These are phyloP conservation scores for Xylogone sp. DNA, from an alignment of 2,329 filamentous ascomycete species.

Conservation along the genomic window DNA sequence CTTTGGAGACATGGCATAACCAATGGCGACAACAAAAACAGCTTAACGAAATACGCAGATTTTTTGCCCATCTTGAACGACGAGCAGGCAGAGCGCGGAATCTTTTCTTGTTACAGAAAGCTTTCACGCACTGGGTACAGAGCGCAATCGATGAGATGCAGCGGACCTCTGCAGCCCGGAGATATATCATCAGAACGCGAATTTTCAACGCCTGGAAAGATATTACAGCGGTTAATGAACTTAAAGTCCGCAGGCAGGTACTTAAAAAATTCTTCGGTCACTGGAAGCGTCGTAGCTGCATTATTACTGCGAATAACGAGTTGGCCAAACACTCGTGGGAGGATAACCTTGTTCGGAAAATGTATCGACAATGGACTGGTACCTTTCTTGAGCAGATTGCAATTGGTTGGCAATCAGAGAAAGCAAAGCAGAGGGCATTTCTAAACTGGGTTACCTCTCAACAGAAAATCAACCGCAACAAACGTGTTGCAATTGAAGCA, in stretches of 20 bases:
- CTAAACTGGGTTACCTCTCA: slow-evolving; percentile 18
- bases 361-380: slow-evolving; percentile 31
- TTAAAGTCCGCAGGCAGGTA: slow-evolving; percentile 46
- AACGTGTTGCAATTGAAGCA: slow-evolving; percentile 16
- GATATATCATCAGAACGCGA: slow-evolving; percentile 65
- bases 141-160: slow-evolving; percentile 61
- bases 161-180: slow-evolving; percentile 63
- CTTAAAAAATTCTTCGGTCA: slow-evolving; percentile 48
- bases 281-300: slow-evolving; percentile 35
- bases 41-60: slow-evolving; percentile 41
- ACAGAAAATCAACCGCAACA: slow-evolving; percentile 13
- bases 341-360: slow-evolving; percentile 23
- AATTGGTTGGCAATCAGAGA: slow-evolving; percentile 12
- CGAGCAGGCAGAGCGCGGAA: slow-evolving; percentile 62
- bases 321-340: slow-evolving; percentile 27
- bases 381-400: slow-evolving; percentile 25
- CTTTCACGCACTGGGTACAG: slow-evolving; percentile 67
- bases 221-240: slow-evolving; percentile 43
- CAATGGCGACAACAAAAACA: slow-evolving; percentile 23
- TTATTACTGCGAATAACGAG: slow-evolving; percentile 15
- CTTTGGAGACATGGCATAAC: slow-evolving; percentile 46
- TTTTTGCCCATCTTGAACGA: slow-evolving; percentile 51
- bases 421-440: slow-evolving; percentile 13
- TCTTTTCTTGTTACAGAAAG: slow-evolving; percentile 60
- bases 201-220: slow-evolving; percentile 68